phyloP scores from a whole-genome alignment of 23 red algal genomes.

The Gracilaria domingensis region DNA sequence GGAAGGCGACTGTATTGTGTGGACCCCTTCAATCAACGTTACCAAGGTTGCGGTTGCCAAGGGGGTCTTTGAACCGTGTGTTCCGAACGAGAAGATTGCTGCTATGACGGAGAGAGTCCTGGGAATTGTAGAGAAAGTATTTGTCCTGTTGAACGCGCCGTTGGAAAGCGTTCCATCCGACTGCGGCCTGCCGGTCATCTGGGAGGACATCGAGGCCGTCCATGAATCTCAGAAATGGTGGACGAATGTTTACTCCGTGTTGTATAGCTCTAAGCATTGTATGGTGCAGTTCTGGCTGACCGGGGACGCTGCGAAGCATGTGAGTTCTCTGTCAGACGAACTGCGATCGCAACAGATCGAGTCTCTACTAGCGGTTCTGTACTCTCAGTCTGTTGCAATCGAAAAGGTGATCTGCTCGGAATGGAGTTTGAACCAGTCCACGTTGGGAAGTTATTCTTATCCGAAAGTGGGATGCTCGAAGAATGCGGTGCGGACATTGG shows the following conservation, averaged over 20 bases:
- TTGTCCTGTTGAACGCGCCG: slow-evolving; percentile 13
- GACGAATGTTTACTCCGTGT: slow-evolving; percentile 25
- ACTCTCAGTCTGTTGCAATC: slow-evolving; percentile 14
- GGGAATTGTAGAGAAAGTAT: slow-evolving; percentile 43
- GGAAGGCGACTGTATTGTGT: neutral
- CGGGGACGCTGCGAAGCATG: slow-evolving; percentile 25
- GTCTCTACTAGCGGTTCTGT: neutral
- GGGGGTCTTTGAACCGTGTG: neutral
- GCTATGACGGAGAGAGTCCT: slow-evolving; percentile 17
- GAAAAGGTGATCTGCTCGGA: slow-evolving; percentile 26
- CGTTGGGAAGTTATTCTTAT: slow-evolving; percentile 56
- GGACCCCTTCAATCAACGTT: slow-evolving; percentile 44
- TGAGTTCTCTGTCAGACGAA: neutral
- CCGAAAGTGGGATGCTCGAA: neutral
- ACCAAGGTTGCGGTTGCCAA: slow-evolving; percentile 12
- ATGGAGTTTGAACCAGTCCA: slow-evolving; percentile 22
- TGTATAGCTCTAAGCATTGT: slow-evolving; percentile 22
- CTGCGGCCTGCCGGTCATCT: slow-evolving; percentile 27
- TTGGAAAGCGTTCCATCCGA: slow-evolving; percentile 6
- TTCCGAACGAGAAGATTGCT: slow-evolving; percentile 35
- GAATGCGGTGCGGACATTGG: slow-evolving; percentile 20
- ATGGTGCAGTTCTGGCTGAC: slow-evolving; percentile 46
- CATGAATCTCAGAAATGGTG: neutral
- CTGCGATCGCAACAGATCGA: slow-evolving; percentile 2
- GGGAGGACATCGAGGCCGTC: slow-evolving; percentile 1